Evolutionary conservation across 768 basidiomycete species (phyloP), one percentile per base, ranked within the genome.

Genomic region (Grammothele lineata): DNA sequence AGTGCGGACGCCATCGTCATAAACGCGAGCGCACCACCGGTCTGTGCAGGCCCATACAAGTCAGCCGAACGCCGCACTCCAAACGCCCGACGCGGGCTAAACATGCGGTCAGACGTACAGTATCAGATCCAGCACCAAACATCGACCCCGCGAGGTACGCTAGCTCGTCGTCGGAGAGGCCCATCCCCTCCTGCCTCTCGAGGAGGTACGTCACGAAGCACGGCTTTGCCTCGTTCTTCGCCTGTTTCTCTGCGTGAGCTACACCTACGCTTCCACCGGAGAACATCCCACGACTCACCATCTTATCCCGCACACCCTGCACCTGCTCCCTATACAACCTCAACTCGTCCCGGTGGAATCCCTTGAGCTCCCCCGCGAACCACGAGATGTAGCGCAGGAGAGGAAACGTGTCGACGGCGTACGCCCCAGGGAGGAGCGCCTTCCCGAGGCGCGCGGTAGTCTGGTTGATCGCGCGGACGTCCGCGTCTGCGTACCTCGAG

Each of bases 361-460:
- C 62, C 45, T 74, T 68, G 8, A 87, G 65, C 48, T 80, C 73
- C n/a, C 72, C 70, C 4, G 80, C 63, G 52, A 83, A 84, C 18
- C 79, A 80, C 1, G 85, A 84, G 18, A 87, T 59, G 57, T 58
- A 45, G 30, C 60, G 63, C 17, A 73, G 51, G 46, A 68, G 51
- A 0, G 73, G 70, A 43, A 60, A 66, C 18, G 37, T 57, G 34
- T 74, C 71, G 17, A 72, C 59, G 14, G 65, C 40, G 34, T 65
- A 47, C 12, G 62, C 60, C 12, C 71, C 71, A 5, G 67, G 70
- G 1, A 64, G 58, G 52, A 74, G 62, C 0, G 66, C 55, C n/a
- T 37, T 53, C 38, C 69, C 63, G 40, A 75, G 63, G 35, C 70
- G 65, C 18, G 52, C 54, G 41, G 68, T 50, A 57, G 65, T 62